phyloP scores from a whole-genome alignment of 371 early-diverging fungal genomes.

The Quaeritorhiza haematococci region DNA sequence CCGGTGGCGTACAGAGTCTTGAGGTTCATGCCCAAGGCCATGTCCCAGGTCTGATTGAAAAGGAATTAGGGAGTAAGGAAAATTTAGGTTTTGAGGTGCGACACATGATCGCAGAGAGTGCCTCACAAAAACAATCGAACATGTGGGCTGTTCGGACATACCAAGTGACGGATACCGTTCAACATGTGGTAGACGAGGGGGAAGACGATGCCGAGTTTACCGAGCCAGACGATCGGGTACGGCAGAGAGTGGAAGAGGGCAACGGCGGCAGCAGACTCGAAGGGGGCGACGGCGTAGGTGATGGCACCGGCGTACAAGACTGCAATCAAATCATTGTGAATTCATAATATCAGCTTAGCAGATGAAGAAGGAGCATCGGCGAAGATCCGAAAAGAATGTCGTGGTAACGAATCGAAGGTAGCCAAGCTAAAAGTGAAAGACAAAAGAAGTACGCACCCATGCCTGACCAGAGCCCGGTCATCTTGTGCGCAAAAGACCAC shows the following conservation, averaged over 20 bases:
- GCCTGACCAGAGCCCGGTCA: background rate
- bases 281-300: conserved; percentile 51
- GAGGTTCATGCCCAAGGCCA: conserved; percentile 58
- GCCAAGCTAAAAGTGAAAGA: too few relatives aligned
- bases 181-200: conserved; percentile 82
- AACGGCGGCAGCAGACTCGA: conserved; percentile 62
- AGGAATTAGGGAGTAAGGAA: background rate
- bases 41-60: conserved; percentile 74
- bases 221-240: conserved; percentile 46
- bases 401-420: too few relatives aligned
- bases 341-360: too few relatives aligned
- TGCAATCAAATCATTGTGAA: conserved; percentile 15
- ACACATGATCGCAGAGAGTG: background rate
- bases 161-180: conserved; percentile 88
- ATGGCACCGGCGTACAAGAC: conserved; percentile 63
- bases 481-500: too few relatives aligned
- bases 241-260: conserved; percentile 51
- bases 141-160: conserved; percentile 18
- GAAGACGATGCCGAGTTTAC: conserved; percentile 60
- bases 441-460: background rate
- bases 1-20: conserved; percentile 81
- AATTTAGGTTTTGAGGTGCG: background rate
- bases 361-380: too few relatives aligned
- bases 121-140: background rate
- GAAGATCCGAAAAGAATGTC: too few relatives aligned